Percentiles rank a stretch among this genome's conserved stretches.
Evolutionary conservation across 2,329 filamentous ascomycete species (phyloP).

Genomic region (Nigrospora osmanthi): DNA sequence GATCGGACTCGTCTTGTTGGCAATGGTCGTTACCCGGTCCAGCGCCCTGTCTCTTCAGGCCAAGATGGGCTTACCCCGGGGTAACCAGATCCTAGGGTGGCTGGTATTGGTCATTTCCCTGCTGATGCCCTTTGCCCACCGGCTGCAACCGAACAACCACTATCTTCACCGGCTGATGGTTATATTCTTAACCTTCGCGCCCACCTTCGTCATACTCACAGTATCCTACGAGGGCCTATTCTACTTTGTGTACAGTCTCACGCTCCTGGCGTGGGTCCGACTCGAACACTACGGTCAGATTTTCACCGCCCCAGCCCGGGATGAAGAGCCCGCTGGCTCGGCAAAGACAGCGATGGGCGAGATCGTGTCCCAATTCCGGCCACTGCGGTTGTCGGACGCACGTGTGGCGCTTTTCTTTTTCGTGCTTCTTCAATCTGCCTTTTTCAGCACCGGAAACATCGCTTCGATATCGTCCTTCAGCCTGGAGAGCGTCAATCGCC

Average conservation of each 20-base stretch:
- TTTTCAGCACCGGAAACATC: conserved; percentile 95
- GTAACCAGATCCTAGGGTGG: conserved; percentile 86
- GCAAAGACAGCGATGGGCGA: conserved; percentile 9
- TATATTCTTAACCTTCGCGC: conserved; percentile 87
- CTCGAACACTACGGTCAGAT: conserved; percentile 72
- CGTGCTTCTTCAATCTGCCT: conserved; percentile 86
- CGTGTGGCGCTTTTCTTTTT: conserved; percentile 93
- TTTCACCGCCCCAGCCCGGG: conserved; percentile 22
- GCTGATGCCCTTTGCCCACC: conserved; percentile 72
- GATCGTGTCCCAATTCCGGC: conserved; percentile 39
- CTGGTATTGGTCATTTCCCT: conserved; percentile 70
- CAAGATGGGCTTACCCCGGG: conserved; percentile 74
- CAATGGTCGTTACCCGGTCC: conserved; percentile 80
- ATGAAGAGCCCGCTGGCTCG: conserved; percentile 7
- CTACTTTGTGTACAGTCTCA: conserved; percentile 81
- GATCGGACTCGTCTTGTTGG: conserved; percentile 70
- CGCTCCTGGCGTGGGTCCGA: conserved; percentile 82
- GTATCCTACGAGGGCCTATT: conserved; percentile 97
- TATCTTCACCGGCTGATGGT: conserved; percentile 86
- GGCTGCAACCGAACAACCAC: conserved; percentile 71
- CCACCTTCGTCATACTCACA: conserved; percentile 89
- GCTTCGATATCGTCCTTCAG: conserved; percentile 92
- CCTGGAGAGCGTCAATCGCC: conserved; percentile 77
- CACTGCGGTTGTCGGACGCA: conserved; percentile 72
- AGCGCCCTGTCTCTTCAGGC: conserved; percentile 81